phyloP scores from a whole-genome alignment of 352 stramenopile genomes.

The Pythium utonaiense region DNA sequence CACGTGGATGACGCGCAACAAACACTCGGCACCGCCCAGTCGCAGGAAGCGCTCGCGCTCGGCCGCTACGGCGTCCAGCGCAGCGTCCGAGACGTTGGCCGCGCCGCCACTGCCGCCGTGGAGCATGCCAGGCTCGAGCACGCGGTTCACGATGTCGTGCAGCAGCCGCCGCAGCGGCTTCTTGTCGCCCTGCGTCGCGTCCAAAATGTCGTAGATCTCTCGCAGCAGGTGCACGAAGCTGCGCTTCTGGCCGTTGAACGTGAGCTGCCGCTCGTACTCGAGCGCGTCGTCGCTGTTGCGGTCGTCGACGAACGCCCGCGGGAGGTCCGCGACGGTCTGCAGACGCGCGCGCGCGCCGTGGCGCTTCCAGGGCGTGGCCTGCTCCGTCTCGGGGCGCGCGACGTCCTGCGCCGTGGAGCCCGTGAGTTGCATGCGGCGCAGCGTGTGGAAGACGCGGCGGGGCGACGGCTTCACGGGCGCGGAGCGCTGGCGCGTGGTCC shows the following conservation, averaged over 20 bases:
- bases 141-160: constrained; percentile 67
- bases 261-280: constrained; percentile 39
- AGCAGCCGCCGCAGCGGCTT: constrained; percentile 56
- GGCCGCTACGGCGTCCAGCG: constrained; percentile 32
- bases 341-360: constrained; percentile 32
- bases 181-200: constrained; percentile 39
- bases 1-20: constrained; percentile 68
- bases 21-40: constrained; percentile 66
- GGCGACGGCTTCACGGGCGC: background rate
- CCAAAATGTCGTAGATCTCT: constrained; percentile 64
- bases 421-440: constrained; percentile 64
- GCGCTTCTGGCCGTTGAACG: constrained; percentile 46
- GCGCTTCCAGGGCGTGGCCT: constrained; percentile 33
- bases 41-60: constrained; percentile 71
- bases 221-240: constrained; percentile 54
- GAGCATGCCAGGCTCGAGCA: constrained; percentile 62
- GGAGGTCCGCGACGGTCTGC: constrained; percentile 56
- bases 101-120: constrained; percentile 24
- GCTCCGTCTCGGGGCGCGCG: too few species aligned
- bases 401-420: constrained; percentile 25
- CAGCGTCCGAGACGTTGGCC: constrained; percentile 20
- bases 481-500: background rate
- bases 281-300: constrained; percentile 43
- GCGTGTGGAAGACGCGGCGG: constrained; percentile 41
- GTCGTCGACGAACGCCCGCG: constrained; percentile 36